These are phyloP conservation scores for Coleophoma crateriformis DNA, from an alignment of 2,329 filamentous ascomycete genomes.

Conservation along the genomic window DNA sequence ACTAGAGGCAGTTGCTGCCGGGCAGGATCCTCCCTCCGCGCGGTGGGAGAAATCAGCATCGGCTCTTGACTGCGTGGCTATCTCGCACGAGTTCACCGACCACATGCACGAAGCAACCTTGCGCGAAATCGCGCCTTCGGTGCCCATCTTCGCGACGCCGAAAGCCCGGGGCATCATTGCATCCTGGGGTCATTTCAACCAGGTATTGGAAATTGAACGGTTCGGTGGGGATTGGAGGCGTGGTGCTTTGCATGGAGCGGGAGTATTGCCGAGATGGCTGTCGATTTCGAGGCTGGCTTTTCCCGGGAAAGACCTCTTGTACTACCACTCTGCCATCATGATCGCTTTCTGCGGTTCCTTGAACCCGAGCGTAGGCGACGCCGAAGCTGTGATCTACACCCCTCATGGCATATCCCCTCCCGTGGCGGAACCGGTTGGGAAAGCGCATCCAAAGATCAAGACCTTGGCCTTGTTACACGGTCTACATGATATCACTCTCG, in stretches of 20 bases:
- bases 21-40: neutral
- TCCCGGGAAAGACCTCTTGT: constrained; percentile 43
- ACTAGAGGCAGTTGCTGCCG: constrained; percentile 33
- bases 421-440: constrained; percentile 37
- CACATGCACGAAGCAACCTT: constrained; percentile 61
- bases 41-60: constrained; percentile 21
- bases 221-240: constrained; percentile 26
- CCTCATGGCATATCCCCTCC: constrained; percentile 52
- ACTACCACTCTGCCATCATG: constrained; percentile 57
- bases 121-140: constrained; percentile 42
- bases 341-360: constrained; percentile 41
- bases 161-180: constrained; percentile 51
- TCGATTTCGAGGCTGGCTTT: constrained; percentile 52
- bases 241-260: neutral
- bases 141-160: constrained; percentile 54
- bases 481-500: constrained; percentile 50
- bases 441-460: constrained; percentile 38
- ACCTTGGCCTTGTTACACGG: constrained; percentile 59
- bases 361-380: constrained; percentile 19
- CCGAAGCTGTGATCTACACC: constrained; percentile 57
- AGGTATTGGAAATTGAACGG: constrained; percentile 34
- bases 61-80: constrained; percentile 51
- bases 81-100: constrained; percentile 64
- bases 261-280: constrained; percentile 53
- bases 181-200: constrained; percentile 54